Evolutionary conservation across 768 basidiomycete species (phyloP).

Genomic region (Tephrocybe sp.): DNA sequence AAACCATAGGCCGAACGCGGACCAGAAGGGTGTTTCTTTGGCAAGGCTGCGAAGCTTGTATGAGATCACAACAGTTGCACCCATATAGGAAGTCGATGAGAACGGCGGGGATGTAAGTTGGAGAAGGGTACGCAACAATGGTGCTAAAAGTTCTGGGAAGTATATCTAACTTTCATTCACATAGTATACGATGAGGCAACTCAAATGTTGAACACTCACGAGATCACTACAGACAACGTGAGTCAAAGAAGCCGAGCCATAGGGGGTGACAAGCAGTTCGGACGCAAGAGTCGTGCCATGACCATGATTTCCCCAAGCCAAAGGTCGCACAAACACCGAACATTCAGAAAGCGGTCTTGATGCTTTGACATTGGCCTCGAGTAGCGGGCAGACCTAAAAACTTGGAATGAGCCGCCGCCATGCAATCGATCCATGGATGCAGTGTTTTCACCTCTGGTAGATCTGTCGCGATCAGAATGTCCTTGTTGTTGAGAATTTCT

Average conservation of each 20-base stretch:
- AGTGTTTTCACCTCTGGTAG: slow-evolving; percentile 63
- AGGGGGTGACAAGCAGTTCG: slow-evolving; percentile 29
- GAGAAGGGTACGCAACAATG: slow-evolving; percentile 72
- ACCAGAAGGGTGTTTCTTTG: slow-evolving; percentile 79
- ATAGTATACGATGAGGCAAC: slow-evolving; percentile 3
- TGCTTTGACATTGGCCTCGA: slow-evolving; percentile 36
- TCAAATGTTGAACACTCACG: slow-evolving; percentile 41
- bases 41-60: slow-evolving; percentile 75
- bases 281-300: slow-evolving; percentile 41
- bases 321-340: slow-evolving; percentile 47
- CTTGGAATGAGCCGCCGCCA: not conserved
- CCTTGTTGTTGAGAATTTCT: slow-evolving; percentile 35
- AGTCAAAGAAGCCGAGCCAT: slow-evolving; percentile 34
- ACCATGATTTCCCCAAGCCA: slow-evolving; percentile 67
- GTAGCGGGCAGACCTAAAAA: slow-evolving; percentile 45
- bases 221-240: slow-evolving; percentile 86
- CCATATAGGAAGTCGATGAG: slow-evolving; percentile 7
- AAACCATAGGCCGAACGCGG: slow-evolving; percentile 80
- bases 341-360: slow-evolving; percentile 10
- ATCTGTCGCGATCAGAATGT: slow-evolving; percentile 66
- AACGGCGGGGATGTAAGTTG: slow-evolving; percentile 63
- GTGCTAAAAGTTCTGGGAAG: slow-evolving; percentile 79
- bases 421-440: not conserved
- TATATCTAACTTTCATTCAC: slow-evolving; percentile 63
- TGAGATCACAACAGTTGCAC: slow-evolving; percentile 57